Conservation (phyloP, 345 rosid genomes). For the Boechera divaricarpa region DNA sequence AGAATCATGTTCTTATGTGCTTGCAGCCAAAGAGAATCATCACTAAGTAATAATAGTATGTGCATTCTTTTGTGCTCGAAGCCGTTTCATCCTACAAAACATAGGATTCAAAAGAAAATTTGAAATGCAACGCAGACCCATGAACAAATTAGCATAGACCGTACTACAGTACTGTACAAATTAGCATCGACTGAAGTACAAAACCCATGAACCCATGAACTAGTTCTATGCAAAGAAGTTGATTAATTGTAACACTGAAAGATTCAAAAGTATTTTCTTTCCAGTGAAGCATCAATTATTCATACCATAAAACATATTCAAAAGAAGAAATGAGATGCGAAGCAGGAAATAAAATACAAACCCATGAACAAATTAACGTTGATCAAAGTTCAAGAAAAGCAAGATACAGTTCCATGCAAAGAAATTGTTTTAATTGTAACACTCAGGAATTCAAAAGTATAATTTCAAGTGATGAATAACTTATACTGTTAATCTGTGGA, state of each 20-base stretch:
- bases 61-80: slow-evolving; percentile 13
- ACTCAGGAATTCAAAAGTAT: neutral
- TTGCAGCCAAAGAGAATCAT: neutral
- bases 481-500: neutral
- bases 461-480: neutral
- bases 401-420: neutral
- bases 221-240: neutral
- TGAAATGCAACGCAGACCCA: neutral
- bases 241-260: neutral
- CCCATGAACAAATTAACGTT: neutral
- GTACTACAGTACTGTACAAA: neutral
- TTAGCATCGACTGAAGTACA: neutral
- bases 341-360: neutral
- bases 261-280: neutral
- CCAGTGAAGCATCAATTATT: neutral
- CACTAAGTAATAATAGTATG: neutral
- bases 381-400: neutral
- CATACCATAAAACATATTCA: neutral
- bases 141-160: neutral
- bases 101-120: slow-evolving; percentile 12
- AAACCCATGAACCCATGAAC: neutral
- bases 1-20: slow-evolving; percentile 13
- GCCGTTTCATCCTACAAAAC: slow-evolving; percentile 38
- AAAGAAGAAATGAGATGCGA: neutral
- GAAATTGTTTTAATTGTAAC: neutral